Evolutionary conservation across 129 eudicot genomes (phyloP), one percentile per base, ranked within the genome.

Genomic region (Saposhnikovia divaricata): DNA sequence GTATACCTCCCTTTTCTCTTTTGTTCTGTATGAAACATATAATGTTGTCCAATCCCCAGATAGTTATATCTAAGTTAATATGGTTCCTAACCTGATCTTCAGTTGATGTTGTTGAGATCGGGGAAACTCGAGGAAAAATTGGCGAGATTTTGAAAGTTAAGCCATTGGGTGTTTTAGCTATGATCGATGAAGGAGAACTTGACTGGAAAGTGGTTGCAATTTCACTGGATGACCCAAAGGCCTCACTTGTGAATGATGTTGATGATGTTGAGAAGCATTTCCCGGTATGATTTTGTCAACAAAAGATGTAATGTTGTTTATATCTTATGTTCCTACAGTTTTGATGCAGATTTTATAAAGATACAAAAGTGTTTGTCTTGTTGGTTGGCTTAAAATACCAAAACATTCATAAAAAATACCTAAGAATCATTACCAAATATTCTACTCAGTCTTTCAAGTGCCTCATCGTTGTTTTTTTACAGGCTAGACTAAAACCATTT

Each of bases 51-150:
- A 25, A 44, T 39, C 23, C 77, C 1, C 5, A 74, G 55, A 25
- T 8, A 48, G 34, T 75, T 15, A 75, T 9, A 6, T 75, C 6
- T 25, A 3, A 43, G 59, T 42, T 59, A 48, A 23, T 37, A 6
- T 66, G 75, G 70, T 44, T n/a, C 34, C 46, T 46, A 70, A 21
- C 81, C 59, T 43, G 12, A 46, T 80, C 46, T 83, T 75, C 82
- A 95, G 99, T 95, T 83, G 99, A 95, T 90, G 99, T 95, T 34
- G 96, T 95, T 88, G 99, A 95, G 89, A 95, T 95, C 44, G 99
- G 99, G 78, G 95, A 89, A 74, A 88, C 47, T 74, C 91, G 88
- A 76, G 92, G 86, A 66, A 86, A 85, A 25, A 86, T 88, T 76
- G 99, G 99, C 72, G 86, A 95, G 85, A 83, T 95, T 48, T 79